A percentile compares a stretch with the other conserved stretches of the same genome.
Evolutionary conservation across 2,329 filamentous ascomycete genomes (phyloP).

Genomic region (Botrytis paeoniae): DNA sequence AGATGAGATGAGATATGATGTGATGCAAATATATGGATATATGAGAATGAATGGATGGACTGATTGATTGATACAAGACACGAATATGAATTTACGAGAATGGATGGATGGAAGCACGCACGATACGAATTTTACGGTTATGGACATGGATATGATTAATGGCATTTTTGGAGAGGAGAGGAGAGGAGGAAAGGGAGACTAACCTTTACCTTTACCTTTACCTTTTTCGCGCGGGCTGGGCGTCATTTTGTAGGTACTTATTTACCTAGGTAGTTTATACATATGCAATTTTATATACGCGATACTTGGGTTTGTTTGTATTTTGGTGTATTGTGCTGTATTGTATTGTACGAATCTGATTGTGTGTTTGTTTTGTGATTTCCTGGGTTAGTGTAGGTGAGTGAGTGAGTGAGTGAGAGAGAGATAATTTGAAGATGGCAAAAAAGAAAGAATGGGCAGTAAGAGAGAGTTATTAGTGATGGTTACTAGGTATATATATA

Average conservation of each 20-base stretch:
- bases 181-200: background rate
- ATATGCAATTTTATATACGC: background rate
- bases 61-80: background rate
- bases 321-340: too few relatives aligned
- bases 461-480: too few relatives aligned
- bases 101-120: background rate
- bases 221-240: too few relatives aligned
- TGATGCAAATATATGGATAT: background rate
- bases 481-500: too few relatives aligned
- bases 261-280: background rate
- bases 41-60: too few relatives aligned
- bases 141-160: background rate
- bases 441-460: too few relatives aligned
- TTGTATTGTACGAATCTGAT: too few relatives aligned
- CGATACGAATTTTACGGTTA: background rate
- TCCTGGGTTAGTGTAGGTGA: too few relatives aligned
- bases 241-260: background rate
- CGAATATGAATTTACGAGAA: background rate
- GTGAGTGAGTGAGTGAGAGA: too few relatives aligned
- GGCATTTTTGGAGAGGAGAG: background rate
- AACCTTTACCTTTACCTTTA: background rate
- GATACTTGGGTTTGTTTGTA: background rate
- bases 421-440: too few relatives aligned
- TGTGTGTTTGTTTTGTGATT: too few relatives aligned
- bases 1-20: constrained; percentile 23